phyloP scores from a whole-genome alignment of 176 grass and related monocot species.

The Coix lacrymajobi region DNA sequence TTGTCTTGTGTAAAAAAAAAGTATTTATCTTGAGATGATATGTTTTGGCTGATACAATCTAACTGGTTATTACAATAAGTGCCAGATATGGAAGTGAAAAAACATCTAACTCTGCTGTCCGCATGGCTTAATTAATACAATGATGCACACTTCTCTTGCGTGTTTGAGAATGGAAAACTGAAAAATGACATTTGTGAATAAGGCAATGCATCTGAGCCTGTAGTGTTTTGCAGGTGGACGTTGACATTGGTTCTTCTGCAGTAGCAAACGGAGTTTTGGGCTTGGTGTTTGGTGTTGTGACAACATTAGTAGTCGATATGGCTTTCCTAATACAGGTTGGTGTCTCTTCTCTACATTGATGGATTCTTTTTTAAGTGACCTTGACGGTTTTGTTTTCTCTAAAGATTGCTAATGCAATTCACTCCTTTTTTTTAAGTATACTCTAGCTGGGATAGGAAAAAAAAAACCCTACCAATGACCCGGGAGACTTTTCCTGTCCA shows the following conservation, averaged over 20 bases:
- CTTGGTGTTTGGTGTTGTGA: slow-evolving; percentile 78
- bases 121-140: not conserved
- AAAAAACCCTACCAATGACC: not conserved
- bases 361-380: not conserved
- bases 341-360: not conserved
- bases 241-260: slow-evolving; percentile 89
- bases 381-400: not conserved
- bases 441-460: not conserved
- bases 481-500: not conserved
- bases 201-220: not conserved
- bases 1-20: not conserved
- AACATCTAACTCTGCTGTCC: not conserved
- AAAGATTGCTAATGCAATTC: not conserved
- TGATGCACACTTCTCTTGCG: not conserved
- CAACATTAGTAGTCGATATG: slow-evolving; percentile 86
- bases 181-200: not conserved
- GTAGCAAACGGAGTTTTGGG: slow-evolving; percentile 94
- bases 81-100: not conserved
- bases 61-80: not conserved
- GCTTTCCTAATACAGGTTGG: slow-evolving; percentile 90
- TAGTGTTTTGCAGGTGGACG: slow-evolving; percentile 58
- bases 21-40: not conserved
- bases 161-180: not conserved
- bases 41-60: not conserved
- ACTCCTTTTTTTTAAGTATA: not conserved